Evolutionary conservation across 2,329 filamentous ascomycete species (phyloP).

Genomic region (Arthrobotrys entomopaga): DNA sequence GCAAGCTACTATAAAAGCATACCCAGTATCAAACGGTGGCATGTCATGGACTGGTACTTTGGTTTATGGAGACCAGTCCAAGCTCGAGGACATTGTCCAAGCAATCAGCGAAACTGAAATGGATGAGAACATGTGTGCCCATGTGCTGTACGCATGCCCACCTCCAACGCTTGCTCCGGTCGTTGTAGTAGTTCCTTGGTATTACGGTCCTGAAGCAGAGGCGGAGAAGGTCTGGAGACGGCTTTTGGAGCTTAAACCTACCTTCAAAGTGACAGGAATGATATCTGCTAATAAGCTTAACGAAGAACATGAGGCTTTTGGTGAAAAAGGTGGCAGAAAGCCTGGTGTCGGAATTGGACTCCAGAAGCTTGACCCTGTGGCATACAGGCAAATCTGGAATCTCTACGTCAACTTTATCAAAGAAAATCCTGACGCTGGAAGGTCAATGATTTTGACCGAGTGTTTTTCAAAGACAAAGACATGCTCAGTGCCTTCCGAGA

Average conservation of each 20-base stretch:
- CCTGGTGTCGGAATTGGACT: conserved; percentile 37
- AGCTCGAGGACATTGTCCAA: conserved; percentile 57
- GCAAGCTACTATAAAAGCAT: conserved; percentile 62
- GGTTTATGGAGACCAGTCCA: conserved; percentile 58
- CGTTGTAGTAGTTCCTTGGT: conserved; percentile 55
- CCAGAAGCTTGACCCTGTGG: conserved; percentile 24
- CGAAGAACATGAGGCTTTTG: conserved; percentile 41
- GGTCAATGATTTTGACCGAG: conserved; percentile 30
- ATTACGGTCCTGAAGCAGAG: conserved; percentile 54
- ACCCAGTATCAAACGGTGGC: conserved; percentile 56
- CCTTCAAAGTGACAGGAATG: conserved; percentile 54
- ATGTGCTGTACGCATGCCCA: conserved; percentile 57
- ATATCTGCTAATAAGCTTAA: conserved; percentile 57
- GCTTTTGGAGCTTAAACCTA: conserved; percentile 57
- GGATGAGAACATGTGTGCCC: conserved; percentile 56
- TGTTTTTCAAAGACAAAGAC: conserved; percentile 32
- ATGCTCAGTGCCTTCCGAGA: conserved; percentile 6
- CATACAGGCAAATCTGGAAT: conserved; percentile 37
- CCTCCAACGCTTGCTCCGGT: conserved; percentile 56
- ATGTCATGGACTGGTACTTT: conserved; percentile 59
- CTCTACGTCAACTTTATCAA: conserved; percentile 37
- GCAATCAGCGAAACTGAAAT: conserved; percentile 56
- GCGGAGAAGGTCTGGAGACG: conserved; percentile 56
- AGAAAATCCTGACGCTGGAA: conserved; percentile 39
- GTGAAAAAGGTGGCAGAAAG: conserved; percentile 37